Percentiles rank a stretch among this genome's conserved stretches.
Conservation (phyloP, 768 basidiomycete species). For the Psilocybe cyanescens region DNA sequence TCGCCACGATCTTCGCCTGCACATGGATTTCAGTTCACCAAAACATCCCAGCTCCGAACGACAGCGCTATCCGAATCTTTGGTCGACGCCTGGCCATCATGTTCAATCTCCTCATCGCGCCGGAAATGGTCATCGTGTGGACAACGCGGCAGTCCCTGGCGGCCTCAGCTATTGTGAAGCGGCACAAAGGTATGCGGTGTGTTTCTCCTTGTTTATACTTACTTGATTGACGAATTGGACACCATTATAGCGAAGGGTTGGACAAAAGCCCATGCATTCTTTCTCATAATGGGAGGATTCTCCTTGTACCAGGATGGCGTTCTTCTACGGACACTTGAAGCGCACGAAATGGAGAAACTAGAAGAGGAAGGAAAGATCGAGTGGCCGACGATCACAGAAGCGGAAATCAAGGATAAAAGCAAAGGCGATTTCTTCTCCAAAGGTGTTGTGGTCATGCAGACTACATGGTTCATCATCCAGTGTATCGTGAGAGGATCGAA, state of each 20-base stretch:
- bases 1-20: no score
- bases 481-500: slow-evolving; percentile 27
- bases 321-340: background rate
- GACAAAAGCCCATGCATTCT: slow-evolving; percentile 22
- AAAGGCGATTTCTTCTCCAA: slow-evolving; percentile 40
- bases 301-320: slow-evolving; percentile 24
- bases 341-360: slow-evolving; percentile 13
- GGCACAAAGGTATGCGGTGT: slow-evolving; percentile 1
- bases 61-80: no score
- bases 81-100: no score
- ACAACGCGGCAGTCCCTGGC: slow-evolving; percentile 15
- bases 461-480: slow-evolving; percentile 37
- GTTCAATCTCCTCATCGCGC: slow-evolving; percentile 4
- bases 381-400: slow-evolving; percentile 21
- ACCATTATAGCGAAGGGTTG: slow-evolving; percentile 7
- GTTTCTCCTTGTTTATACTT: background rate
- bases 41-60: no score
- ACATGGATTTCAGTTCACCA: no score
- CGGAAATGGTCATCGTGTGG: slow-evolving; percentile 20
- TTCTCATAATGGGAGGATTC: slow-evolving; percentile 25
- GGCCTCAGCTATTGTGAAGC: slow-evolving; percentile 2
- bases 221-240: background rate
- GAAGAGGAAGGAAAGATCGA: slow-evolving; percentile 16
- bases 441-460: slow-evolving; percentile 33
- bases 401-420: slow-evolving; percentile 28